Conservation (phyloP, 768 basidiomycete genomes). For the Pisolithus marmoratus region DNA sequence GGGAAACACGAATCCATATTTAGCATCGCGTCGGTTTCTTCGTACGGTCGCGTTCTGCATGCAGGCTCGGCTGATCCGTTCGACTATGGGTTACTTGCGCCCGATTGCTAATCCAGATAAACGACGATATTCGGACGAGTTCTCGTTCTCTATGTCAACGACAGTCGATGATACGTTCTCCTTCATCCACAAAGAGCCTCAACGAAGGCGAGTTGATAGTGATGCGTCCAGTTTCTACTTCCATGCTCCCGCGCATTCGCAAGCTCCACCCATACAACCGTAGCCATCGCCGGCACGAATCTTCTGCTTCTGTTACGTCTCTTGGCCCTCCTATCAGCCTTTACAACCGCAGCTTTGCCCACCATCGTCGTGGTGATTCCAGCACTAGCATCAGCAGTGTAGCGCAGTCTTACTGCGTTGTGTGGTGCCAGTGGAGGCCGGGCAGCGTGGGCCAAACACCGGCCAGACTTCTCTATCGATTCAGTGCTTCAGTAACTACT, state of each 20-base stretch:
- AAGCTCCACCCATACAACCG: slow-evolving; percentile 34
- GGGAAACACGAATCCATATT: slow-evolving; percentile 52
- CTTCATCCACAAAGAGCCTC: slow-evolving; percentile 39
- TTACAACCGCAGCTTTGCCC: slow-evolving; percentile 60
- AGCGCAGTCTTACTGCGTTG: slow-evolving; percentile 48
- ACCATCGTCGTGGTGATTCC: slow-evolving; percentile 54
- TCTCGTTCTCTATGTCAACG: slow-evolving; percentile 48
- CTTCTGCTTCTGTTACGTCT: slow-evolving; percentile 48
- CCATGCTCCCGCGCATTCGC: slow-evolving; percentile 26
- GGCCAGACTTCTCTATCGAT: slow-evolving; percentile 53
- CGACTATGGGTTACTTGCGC: slow-evolving; percentile 45
- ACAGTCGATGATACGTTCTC: slow-evolving; percentile 71
- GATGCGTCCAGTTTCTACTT: slow-evolving; percentile 79
- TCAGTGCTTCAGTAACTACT: slow-evolving; percentile 63
- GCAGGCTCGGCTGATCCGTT: slow-evolving; percentile 66
- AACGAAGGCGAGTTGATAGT: slow-evolving; percentile 58
- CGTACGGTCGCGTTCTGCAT: slow-evolving; percentile 65
- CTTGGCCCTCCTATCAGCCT: slow-evolving; percentile 64
- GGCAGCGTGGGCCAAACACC: slow-evolving; percentile 55
- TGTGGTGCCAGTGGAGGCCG: slow-evolving; percentile 52
- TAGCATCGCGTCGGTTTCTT: slow-evolving; percentile 77
- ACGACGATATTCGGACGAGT: slow-evolving; percentile 54
- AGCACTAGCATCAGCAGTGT: slow-evolving; percentile 52
- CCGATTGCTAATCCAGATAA: slow-evolving; percentile 43
- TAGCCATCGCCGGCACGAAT: slow-evolving; percentile 58